Conservation (phyloP, 2,329 filamentous ascomycete genomes). For the Dactylonectria macrodidyma region DNA sequence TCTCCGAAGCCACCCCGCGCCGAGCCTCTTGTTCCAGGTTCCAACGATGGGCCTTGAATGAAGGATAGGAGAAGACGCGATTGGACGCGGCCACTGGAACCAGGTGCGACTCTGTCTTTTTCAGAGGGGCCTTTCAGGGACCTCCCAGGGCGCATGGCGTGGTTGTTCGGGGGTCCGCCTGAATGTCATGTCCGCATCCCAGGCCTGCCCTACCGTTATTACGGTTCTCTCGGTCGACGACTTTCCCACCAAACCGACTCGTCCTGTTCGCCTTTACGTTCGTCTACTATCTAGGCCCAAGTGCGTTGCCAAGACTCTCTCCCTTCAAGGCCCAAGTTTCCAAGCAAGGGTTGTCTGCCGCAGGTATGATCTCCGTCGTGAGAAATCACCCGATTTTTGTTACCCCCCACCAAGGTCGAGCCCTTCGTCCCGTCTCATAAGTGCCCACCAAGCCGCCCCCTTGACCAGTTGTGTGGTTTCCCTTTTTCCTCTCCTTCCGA, state of each 20-base stretch:
- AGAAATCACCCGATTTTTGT: constrained; percentile 34
- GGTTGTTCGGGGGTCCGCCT: constrained; percentile 1
- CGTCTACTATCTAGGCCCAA: neutral
- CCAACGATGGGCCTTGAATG: neutral
- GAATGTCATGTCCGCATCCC: neutral
- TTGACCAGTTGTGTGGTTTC: constrained; percentile 11
- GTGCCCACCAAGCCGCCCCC: constrained; percentile 7
- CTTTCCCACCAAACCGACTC: neutral
- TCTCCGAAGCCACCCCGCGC: constrained; percentile 7
- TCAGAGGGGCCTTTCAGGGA: constrained; percentile 1
- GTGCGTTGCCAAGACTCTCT: constrained; percentile 16
- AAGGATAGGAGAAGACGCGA: neutral
- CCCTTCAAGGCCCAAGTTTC: constrained; percentile 1
- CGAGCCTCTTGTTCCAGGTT: constrained; percentile 25
- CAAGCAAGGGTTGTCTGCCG: constrained; percentile 19
- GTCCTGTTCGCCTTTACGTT: neutral
- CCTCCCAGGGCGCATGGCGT: neutral
- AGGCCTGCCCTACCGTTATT: constrained; percentile 7
- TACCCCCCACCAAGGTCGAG: constrained; percentile 12
- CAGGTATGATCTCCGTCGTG: constrained; percentile 28
- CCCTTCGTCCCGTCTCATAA: constrained; percentile 25
- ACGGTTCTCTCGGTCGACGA: neutral
- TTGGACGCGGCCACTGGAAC: constrained; percentile 9
- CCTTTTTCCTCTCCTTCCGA: constrained; percentile 41
- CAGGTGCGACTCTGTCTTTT: constrained; percentile 1